Percentiles rank a stretch among this genome's conserved stretches.
Conservation (phyloP, 2,329 filamentous ascomycete genomes). For the Xylariaceae sp. region DNA sequence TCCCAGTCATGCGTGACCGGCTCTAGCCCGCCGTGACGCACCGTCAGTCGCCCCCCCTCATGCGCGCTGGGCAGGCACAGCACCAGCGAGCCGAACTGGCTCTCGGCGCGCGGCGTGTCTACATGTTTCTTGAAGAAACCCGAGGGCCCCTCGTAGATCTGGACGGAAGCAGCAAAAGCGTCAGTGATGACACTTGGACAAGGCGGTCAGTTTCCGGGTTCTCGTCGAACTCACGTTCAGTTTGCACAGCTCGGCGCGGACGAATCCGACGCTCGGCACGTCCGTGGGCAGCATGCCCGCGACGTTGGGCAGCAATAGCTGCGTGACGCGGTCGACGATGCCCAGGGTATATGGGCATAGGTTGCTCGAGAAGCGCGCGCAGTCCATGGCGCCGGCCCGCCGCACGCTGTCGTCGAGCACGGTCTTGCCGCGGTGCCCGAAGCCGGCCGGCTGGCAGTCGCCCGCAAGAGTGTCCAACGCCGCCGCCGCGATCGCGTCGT, state of each 20-base stretch:
- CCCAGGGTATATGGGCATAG: slow-evolving; percentile 50
- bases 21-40: slow-evolving; percentile 44
- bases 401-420: background rate
- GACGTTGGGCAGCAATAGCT: slow-evolving; percentile 38
- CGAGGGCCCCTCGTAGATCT: slow-evolving; percentile 50
- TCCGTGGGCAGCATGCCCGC: slow-evolving; percentile 19
- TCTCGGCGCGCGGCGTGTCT: slow-evolving; percentile 46
- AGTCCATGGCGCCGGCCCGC: background rate
- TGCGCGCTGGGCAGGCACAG: slow-evolving; percentile 41
- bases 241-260: slow-evolving; percentile 54
- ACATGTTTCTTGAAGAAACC: slow-evolving; percentile 49
- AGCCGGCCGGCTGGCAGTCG: background rate
- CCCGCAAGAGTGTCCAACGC: background rate
- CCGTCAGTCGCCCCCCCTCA: slow-evolving; percentile 40
- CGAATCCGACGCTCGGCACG: slow-evolving; percentile 29
- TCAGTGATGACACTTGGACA: background rate
- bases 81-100: slow-evolving; percentile 52
- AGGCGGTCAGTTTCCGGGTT: background rate
- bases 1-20: background rate
- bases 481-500: background rate
- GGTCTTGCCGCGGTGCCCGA: background rate
- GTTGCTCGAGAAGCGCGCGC: slow-evolving; percentile 39
- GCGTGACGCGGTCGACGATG: slow-evolving; percentile 48
- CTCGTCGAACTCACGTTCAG: slow-evolving; percentile 41
- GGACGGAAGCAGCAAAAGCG: background rate